Conservation (phyloP, 2,329 filamentous ascomycete genomes). For the Stachybotrys elegans region DNA sequence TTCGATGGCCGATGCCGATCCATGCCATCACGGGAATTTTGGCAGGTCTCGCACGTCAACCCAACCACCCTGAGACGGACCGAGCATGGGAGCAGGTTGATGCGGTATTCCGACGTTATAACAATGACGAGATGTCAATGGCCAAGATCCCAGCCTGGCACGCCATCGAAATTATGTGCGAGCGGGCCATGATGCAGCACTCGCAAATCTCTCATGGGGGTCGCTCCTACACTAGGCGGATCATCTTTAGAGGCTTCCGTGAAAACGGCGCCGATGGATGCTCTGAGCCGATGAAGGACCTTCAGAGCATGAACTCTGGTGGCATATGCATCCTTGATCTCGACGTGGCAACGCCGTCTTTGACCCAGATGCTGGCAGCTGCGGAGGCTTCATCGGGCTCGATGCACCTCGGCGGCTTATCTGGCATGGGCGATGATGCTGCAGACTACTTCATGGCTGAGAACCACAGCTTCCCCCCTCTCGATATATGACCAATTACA, state of each 20-base stretch:
- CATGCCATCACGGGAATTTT: conserved; percentile 10
- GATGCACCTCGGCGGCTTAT: too few relatives aligned
- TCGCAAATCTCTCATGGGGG: conserved; percentile 7
- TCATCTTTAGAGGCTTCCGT: conserved; percentile 14
- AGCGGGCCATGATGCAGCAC: conserved; percentile 10
- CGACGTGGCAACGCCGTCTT: too few relatives aligned
- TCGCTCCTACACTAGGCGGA: conserved; percentile 8
- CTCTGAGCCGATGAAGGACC: too few relatives aligned
- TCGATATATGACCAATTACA: too few relatives aligned
- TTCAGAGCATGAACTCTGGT: too few relatives aligned
- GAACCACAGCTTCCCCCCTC: too few relatives aligned
- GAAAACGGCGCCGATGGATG: conserved; percentile 14
- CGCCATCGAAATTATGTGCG: conserved; percentile 10
- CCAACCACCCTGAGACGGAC: conserved; percentile 10
- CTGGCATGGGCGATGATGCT: too few relatives aligned
- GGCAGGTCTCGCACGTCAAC: conserved; percentile 7
- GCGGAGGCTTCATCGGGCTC: too few relatives aligned
- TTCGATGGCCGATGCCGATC: conserved; percentile 13
- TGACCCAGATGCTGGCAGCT: too few relatives aligned
- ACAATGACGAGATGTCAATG: conserved; percentile 12
- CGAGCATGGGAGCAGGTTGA: conserved; percentile 12
- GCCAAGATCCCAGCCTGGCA: conserved; percentile 11
- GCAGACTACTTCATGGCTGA: too few relatives aligned
- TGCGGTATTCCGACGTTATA: conserved; percentile 11
- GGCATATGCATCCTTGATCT: too few relatives aligned